These are phyloP conservation scores for Spatholobus suberectus DNA, from an alignment of 306 rosid species.

Conservation along the genomic window DNA sequence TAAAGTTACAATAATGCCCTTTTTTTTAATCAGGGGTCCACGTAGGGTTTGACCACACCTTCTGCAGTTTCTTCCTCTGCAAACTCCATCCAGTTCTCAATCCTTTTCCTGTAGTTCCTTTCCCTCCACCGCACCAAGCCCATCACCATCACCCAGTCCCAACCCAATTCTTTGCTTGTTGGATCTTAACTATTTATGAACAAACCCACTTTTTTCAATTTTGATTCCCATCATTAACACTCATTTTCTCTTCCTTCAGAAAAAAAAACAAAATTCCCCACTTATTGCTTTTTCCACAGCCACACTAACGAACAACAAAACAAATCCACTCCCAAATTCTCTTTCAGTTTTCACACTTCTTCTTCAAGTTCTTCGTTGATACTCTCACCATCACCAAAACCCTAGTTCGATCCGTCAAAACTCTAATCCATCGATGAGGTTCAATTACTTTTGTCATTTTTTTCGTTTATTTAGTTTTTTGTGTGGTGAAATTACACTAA, in stretches of 20 bases:
- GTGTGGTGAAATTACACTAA: conserved; percentile 30
- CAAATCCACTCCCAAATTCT: conserved; percentile 39
- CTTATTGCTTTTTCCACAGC: conserved; percentile 42
- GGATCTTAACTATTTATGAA: conserved; percentile 42
- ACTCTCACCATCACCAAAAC: conserved; percentile 80
- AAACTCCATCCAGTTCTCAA: no score
- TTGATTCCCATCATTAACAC: conserved; percentile 36
- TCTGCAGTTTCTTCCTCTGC: no score
- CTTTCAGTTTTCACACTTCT: conserved; percentile 37
- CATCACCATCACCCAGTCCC: no score
- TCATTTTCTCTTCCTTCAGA: conserved; percentile 33
- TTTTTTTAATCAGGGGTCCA: no score
- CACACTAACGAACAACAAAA: conserved; percentile 19
- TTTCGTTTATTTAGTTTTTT: neutral
- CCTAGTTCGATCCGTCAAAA: conserved; percentile 69
- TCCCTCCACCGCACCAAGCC: no score
- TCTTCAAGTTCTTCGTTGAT: conserved; percentile 36
- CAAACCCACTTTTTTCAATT: conserved; percentile 25
- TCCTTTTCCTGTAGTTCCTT: no score
- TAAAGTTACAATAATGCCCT: no score
- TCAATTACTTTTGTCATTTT: conserved; percentile 30
- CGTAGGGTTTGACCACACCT: no score
- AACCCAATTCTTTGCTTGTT: conserved; percentile 39
- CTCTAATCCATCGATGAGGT: conserved; percentile 51
- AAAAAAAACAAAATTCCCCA: conserved; percentile 35